A percentile compares a stretch with the other conserved stretches of the same genome.
phyloP scores from a whole-genome alignment of 2,329 filamentous ascomycete genomes.

The Talaromyces sp. region DNA sequence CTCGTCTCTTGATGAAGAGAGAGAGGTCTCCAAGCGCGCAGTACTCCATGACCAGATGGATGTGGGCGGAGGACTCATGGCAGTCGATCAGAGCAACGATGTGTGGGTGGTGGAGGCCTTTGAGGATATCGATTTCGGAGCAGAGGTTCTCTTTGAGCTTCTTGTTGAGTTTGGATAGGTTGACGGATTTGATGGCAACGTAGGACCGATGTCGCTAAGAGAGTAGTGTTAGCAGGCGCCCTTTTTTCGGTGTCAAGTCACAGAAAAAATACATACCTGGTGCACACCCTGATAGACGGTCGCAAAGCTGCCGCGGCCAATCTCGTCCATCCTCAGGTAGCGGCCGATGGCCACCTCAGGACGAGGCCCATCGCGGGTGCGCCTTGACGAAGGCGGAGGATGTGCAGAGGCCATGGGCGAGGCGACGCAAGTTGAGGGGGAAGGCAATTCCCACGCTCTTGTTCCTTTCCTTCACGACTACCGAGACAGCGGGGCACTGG shows the following conservation, averaged over 20 bases:
- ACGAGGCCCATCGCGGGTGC: conserved; percentile 30
- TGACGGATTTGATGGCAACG: conserved; percentile 95
- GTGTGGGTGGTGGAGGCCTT: conserved; percentile 88
- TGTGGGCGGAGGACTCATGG: conserved; percentile 77
- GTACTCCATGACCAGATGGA: conserved; percentile 98
- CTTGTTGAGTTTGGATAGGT: conserved; percentile 82
- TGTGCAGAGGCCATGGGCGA: conserved; percentile 40
- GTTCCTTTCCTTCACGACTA: conserved; percentile 29
- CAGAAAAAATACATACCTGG: conserved; percentile 56
- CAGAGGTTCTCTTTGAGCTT: conserved; percentile 96
- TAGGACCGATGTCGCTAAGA: conserved; percentile 68
- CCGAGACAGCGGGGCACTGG: conserved; percentile 26
- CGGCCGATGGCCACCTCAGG: conserved; percentile 57
- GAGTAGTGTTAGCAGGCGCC: neutral
- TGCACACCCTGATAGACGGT: conserved; percentile 86
- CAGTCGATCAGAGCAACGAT: conserved; percentile 96
- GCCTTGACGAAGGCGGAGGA: conserved; percentile 27
- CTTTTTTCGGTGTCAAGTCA: neutral
- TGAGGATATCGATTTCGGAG: conserved; percentile 91
- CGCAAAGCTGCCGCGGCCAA: conserved; percentile 96
- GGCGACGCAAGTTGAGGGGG: neutral
- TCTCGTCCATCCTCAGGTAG: conserved; percentile 80
- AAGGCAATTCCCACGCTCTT: conserved; percentile 15
- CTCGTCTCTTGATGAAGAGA: conserved; percentile 90
- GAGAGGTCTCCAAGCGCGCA: conserved; percentile 93